Evolutionary conservation across 768 basidiomycete genomes (phyloP).

Genomic region (Tricholoma sp.): DNA sequence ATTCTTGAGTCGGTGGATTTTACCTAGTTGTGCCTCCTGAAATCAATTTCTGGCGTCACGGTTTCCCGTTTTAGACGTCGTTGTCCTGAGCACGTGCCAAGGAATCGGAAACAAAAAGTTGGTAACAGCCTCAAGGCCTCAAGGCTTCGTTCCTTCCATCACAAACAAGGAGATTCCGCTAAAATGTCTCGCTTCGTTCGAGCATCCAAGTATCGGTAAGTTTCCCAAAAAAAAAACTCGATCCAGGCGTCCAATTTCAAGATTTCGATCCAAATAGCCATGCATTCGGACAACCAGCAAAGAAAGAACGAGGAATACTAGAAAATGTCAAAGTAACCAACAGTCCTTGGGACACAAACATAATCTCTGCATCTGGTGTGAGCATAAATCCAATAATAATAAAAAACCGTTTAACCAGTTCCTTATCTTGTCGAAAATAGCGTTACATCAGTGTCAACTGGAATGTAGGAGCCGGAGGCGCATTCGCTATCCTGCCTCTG

Average conservation of each 20-base stretch:
- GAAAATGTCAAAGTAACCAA: constrained; percentile 85
- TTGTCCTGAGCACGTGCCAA: too few relatives aligned
- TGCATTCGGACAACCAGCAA: constrained; percentile 84
- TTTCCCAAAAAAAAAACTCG: constrained; percentile 4
- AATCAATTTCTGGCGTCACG: too few relatives aligned
- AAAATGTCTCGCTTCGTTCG: constrained; percentile 83
- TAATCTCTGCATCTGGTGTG: constrained; percentile 81
- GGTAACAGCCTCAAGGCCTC: too few relatives aligned
- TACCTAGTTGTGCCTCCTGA: too few relatives aligned
- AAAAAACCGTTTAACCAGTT: neutral
- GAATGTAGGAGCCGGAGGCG: constrained; percentile 89
- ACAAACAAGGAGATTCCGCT: neutral
- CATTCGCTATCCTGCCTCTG: constrained; percentile 90
- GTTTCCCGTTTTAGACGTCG: too few relatives aligned
- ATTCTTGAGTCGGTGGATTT: too few relatives aligned
- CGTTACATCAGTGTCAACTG: constrained; percentile 92
- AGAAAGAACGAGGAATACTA: constrained; percentile 67
- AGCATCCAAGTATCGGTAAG: constrained; percentile 81
- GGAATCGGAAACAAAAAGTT: too few relatives aligned
- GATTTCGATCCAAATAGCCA: constrained; percentile 46
- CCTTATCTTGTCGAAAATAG: constrained; percentile 25
- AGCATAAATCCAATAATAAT: too few relatives aligned
- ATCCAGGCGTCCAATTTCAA: neutral
- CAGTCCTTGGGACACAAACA: constrained; percentile 95
- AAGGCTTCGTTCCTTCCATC: too few relatives aligned